Conservation (phyloP, 768 basidiomycete species). For the Boletus rufocinnamomeus region DNA sequence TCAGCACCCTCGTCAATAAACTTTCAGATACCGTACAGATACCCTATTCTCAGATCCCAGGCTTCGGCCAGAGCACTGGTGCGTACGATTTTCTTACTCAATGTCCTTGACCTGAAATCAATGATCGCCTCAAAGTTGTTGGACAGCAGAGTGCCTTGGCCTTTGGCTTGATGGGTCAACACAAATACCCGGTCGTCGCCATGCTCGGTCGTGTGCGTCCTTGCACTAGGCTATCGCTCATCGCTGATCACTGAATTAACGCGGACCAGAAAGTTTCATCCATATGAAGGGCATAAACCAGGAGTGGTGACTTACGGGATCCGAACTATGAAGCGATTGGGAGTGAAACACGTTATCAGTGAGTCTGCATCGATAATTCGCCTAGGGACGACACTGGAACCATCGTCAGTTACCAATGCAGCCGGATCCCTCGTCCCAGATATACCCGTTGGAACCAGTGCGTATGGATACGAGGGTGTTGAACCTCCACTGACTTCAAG, state of each 20-base stretch:
- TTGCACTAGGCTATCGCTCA: not conserved
- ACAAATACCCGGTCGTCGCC: conserved; percentile 78
- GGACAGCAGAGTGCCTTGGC: conserved; percentile 82
- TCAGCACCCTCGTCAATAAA: conserved; percentile 69
- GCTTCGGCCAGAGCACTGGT: conserved; percentile 82
- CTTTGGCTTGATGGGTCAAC: conserved; percentile 71
- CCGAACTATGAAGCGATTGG: conserved; percentile 74
- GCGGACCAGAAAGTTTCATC: conserved; percentile 61
- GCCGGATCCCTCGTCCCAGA: conserved; percentile 76
- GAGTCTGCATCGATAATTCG: conserved; percentile 29
- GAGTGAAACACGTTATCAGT: conserved; percentile 78
- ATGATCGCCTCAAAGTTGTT: conserved; percentile 48
- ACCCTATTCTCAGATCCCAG: conserved; percentile 67
- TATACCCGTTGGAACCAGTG: conserved; percentile 81
- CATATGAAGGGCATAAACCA: conserved; percentile 80
- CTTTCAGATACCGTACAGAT: conserved; percentile 60
- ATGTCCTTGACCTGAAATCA: not conserved
- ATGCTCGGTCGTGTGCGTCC: conserved; percentile 81
- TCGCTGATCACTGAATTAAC: conserved; percentile 5
- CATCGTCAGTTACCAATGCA: conserved; percentile 76
- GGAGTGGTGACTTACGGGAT: conserved; percentile 76
- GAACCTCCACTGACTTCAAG: conserved; percentile 10
- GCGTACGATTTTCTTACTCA: conserved; percentile 10
- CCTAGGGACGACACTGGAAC: conserved; percentile 1
- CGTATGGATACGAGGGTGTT: conserved; percentile 24